Base-by-base conservation (phyloP, 2,329 filamentous ascomycete species). In the Fusarium nisikadoi region DNA sequence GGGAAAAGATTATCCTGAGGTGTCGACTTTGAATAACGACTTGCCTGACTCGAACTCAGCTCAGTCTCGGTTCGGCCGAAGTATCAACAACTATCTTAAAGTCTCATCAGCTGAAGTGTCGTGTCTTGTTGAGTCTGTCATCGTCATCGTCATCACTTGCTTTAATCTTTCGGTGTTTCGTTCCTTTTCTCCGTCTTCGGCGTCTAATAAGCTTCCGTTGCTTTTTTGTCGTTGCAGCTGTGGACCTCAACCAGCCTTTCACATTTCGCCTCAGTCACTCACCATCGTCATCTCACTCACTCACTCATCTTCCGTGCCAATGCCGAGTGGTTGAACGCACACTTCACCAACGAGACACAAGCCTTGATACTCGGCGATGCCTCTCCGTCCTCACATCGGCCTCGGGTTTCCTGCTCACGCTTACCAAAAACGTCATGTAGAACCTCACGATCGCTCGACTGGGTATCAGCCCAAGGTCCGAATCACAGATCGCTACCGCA, bases 401-500 rank as follows among this genome's bases (percentile, higher is more conserved):
- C 68, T 76, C 57, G 72, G 68, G 57, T 76, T 77, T 43, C 75
- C 72, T 69, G 55, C 74, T 74, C 77, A 66, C 38, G 70, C 77
- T 78, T 75, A 76, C 70, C 80, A 86, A 80, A 75, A 76, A 56
- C 75, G 67, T 42, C 63, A 71, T 72, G 65, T 79, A 90, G 88
- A 90, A 80, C 83, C 86, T 38, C 81, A 82, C 59, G 88, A 90
- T 76, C 84, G 87, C 65, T 84, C 85, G 41, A 79, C 86, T 17
- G 83, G 84, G 19, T 92, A 92, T 79, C 89, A 90, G 79, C 90
- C 89, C 80, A 97, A 97, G 82, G 93, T 96, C 71, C 92, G 94
- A 70, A 94, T 98, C 64, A 92, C 92, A 67, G 95, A 98, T 82
- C 92, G 93, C 75, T 99, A 98, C 84, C 94, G 96, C 77, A 96